Evolutionary conservation across 805 yeast genomes (phyloP), one percentile per base, ranked within the genome.

Genomic region (Metschnikowia continentalis): DNA sequence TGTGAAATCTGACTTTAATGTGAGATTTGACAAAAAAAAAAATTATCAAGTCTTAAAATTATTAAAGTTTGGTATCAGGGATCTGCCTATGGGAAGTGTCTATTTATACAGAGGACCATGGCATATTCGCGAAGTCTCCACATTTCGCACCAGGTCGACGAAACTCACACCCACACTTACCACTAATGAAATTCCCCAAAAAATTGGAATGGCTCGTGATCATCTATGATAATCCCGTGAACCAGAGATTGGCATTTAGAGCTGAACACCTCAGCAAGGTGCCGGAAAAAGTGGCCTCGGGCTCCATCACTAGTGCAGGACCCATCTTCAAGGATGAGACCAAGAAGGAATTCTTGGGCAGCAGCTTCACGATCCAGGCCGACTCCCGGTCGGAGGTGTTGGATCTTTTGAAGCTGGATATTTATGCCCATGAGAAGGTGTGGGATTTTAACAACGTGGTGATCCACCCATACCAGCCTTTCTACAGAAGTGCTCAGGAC

Each of bases 141-240:
- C 45, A 32, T 42, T 38, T 23, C 45, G 45, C 45, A 22, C 45
- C 13, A 2, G 6, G 23, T 23, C 17, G 20, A 32, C 46, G 23
- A 47, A 39, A 32, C 23, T 43, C 26, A 22, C 19, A 32, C 37
- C 33, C 26, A 30, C 41, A 39, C 6, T 8, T n/a, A 5, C n/a
- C 7, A 36, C 39, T 19, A 8, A 53, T 54, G 49, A 54, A 40
- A 32, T 30, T 44, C 14, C 51, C 54, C 10, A 42, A 40, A 35
- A 56, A 49, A 43, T 35, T 59, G n/a, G 64, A 61, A 44, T 61
- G 63, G 62, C 51, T 57, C 19, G 60, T 57, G 2, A 48, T 57
- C 7, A 50, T 55, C 3, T 57, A 55, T 47, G 60, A 57, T 36
- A 49, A 49, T 23, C 56, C 59, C n/a, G 45, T 51, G 23, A 51